Conservation (phyloP, 1,284 basidiomycete species). For the Cystobasidiaceae sp. region DNA sequence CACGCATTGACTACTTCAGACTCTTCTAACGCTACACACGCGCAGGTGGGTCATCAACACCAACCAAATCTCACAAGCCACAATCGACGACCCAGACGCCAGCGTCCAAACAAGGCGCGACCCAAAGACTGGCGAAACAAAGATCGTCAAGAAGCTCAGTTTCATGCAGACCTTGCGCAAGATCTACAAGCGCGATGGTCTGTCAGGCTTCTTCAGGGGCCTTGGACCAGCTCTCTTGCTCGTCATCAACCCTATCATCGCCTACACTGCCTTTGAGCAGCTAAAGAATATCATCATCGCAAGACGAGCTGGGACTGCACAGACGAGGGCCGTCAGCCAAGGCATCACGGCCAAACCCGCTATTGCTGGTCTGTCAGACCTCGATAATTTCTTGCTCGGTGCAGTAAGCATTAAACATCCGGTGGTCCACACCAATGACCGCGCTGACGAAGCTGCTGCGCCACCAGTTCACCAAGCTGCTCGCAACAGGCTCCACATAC, state of each 20-base stretch:
- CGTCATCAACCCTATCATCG: slow-evolving; percentile 90
- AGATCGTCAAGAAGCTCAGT: slow-evolving; percentile 53
- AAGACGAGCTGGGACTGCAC: slow-evolving; percentile 54
- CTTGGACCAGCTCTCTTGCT: slow-evolving; percentile 88
- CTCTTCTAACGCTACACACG: neutral
- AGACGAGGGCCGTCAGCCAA: slow-evolving; percentile 50
- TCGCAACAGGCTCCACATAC: slow-evolving; percentile 45
- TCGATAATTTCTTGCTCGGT: slow-evolving; percentile 84
- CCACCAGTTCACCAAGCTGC: slow-evolving; percentile 31
- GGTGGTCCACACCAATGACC: slow-evolving; percentile 47
- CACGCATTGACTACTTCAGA: neutral
- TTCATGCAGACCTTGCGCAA: slow-evolving; percentile 64
- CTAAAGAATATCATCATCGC: slow-evolving; percentile 71
- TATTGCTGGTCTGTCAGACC: slow-evolving; percentile 58
- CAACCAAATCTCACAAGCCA: slow-evolving; percentile 58
- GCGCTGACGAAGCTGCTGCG: neutral
- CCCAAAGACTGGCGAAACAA: slow-evolving; percentile 35
- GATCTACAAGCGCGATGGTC: slow-evolving; percentile 72
- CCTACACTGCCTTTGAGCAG: slow-evolving; percentile 82
- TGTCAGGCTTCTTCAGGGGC: slow-evolving; percentile 85
- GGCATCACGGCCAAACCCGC: slow-evolving; percentile 39
- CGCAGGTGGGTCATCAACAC: slow-evolving; percentile 59
- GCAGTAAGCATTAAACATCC: slow-evolving; percentile 77
- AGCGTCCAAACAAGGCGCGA: slow-evolving; percentile 13
- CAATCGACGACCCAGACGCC: slow-evolving; percentile 33